phyloP scores from a whole-genome alignment of 768 basidiomycete species.

The Amanita inopinata region DNA sequence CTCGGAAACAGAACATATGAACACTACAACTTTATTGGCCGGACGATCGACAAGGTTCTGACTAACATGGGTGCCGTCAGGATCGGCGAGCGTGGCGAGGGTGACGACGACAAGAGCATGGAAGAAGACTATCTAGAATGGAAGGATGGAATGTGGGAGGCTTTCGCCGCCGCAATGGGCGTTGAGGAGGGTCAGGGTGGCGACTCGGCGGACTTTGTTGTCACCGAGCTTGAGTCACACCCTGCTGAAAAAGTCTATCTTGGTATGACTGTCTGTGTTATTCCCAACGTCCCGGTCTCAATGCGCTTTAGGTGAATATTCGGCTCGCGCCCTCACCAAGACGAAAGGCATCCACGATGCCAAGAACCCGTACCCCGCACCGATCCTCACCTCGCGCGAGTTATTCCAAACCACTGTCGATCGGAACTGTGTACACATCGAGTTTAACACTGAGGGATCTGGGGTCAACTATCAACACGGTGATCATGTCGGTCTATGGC shows the following conservation, averaged over 20 bases:
- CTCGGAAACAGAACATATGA: conserved; percentile 93
- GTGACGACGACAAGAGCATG: conserved; percentile 99
- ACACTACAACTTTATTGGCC: conserved; percentile 89
- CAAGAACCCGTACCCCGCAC: conserved; percentile 93
- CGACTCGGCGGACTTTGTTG: conserved; percentile 88
- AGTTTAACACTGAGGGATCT: conserved; percentile 88
- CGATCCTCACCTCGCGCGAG: conserved; percentile 68
- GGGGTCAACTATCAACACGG: conserved; percentile 99
- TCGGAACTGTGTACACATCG: conserved; percentile 91
- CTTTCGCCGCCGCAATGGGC: conserved; percentile 69
- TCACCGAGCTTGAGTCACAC: conserved; percentile 70
- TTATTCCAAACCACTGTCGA: conserved; percentile 68
- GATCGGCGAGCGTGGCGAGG: conserved; percentile 88
- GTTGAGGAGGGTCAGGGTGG: conserved; percentile 97
- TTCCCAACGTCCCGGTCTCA: conserved; percentile 11
- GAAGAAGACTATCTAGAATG: conserved; percentile 99
- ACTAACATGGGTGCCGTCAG: conserved; percentile 73
- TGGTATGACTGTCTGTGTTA: conserved; percentile 36
- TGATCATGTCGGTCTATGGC: conserved; percentile 97
- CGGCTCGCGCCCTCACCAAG: conserved; percentile 85
- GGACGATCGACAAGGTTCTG: conserved; percentile 66
- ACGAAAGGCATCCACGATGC: conserved; percentile 96
- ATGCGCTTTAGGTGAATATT: conserved; percentile 67
- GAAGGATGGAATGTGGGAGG: conserved; percentile 97
- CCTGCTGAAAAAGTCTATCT: conserved; percentile 88